Base-by-base conservation (phyloP, 1,284 basidiomycete species). In the Salmacisia buchloeana region DNA sequence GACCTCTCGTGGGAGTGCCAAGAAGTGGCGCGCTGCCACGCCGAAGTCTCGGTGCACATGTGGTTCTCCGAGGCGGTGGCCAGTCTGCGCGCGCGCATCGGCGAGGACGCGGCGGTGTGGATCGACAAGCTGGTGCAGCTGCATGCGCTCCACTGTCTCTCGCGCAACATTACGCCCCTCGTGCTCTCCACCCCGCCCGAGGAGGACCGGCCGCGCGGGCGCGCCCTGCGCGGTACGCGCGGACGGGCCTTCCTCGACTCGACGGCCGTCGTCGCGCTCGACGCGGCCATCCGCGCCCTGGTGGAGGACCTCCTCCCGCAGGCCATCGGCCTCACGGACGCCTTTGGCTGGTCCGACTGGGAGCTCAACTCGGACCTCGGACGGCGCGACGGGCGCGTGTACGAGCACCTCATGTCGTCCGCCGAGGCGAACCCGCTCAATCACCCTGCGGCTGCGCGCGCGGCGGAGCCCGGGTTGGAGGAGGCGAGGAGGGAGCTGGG, bases 271-370 rank as follows among this genome's bases (percentile, higher is more conserved):
- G 82, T 83, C 31, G 77, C 78, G 0, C 79, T 91, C 29, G 85
- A 89, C 9, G 73, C 83, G 33, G 82, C 84, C 1, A 85, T 90
- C 63, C 80, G 85, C 33, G 59, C 75, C 1, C 68, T 85, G 85
- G 86, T 80, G 68, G 79, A 25, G 31, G 81, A 83, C 46, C 73
- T 91, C 9, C 76, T 90, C 2, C 87, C 88, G 0, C 84, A 91
- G 67, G 84, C 84, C 3, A 86, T 91, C 61, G 87, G 85, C 0
- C 80, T 91, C 38, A 86, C 84, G 15, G 89, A 91, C 73, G 86
- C 87, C 1, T 90, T 91, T 74, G 87, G 86, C 0, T 89, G 89
- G 75, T 83, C 85, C 0, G 89, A 91, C 72, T 91, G 88, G 87
- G 86, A 89, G 61, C 81, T 91, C 6, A 85, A 46, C 23, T 63